These are phyloP conservation scores for Orbilia oligospora DNA, from an alignment of 2,329 filamentous ascomycete genomes.

Conservation along the genomic window DNA sequence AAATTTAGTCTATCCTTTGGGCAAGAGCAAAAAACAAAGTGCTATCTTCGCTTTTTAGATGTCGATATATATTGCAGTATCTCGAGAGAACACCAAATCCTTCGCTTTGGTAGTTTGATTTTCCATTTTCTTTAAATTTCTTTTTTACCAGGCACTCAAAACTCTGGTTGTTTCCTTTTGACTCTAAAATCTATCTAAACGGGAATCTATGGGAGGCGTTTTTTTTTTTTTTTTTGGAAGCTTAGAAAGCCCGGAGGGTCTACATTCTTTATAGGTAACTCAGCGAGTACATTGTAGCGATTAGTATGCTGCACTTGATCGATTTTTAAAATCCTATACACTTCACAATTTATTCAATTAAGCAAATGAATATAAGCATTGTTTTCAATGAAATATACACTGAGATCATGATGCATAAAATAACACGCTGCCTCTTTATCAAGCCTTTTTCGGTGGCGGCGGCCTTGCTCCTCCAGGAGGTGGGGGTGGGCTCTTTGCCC, in stretches of 20 bases:
- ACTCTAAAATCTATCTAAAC: background rate
- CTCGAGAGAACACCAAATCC: background rate
- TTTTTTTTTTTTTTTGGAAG: background rate
- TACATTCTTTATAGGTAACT: slow-evolving; percentile 30
- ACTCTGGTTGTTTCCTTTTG: background rate
- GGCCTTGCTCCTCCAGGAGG: slow-evolving; percentile 57
- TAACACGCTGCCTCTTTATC: background rate
- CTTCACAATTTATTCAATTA: background rate
- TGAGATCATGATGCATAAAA: slow-evolving; percentile 4
- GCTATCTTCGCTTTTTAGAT: slow-evolving; percentile 58
- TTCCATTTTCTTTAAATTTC: background rate
- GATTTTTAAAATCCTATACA: background rate
- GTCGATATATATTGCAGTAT: no score
- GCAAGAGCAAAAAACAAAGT: slow-evolving; percentile 55
- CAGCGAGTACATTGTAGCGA: slow-evolving; percentile 11
- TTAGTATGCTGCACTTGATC: background rate
- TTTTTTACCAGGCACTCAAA: slow-evolving; percentile 9
- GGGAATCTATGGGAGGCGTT: slow-evolving; percentile 41
- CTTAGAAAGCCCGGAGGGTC: slow-evolving; percentile 1
- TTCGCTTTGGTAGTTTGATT: background rate
- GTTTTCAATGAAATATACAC: background rate
- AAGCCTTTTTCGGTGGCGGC: slow-evolving; percentile 59
- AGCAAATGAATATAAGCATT: background rate
- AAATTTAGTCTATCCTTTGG: slow-evolving; percentile 57
- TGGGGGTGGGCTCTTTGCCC: slow-evolving; percentile 57